These are phyloP conservation scores for Naematelia aurantialba DNA, from an alignment of 768 basidiomycete genomes.

Conservation along the genomic window DNA sequence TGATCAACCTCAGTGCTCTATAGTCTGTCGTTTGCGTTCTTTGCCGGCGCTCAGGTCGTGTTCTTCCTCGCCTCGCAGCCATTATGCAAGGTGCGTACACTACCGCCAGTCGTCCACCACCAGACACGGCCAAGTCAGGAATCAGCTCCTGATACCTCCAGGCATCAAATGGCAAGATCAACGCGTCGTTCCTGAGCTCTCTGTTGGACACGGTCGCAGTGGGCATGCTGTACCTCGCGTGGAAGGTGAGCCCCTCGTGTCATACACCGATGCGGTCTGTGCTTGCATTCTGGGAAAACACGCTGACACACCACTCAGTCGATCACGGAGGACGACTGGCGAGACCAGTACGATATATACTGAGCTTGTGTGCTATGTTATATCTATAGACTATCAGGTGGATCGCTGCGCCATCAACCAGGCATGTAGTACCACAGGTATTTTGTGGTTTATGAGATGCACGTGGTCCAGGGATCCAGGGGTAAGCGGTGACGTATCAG, in stretches of 20 bases:
- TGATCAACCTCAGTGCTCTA: slow-evolving; percentile 58
- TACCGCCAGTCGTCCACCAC: no score
- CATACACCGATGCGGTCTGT: background rate
- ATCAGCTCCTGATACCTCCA: no score
- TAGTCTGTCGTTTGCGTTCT: slow-evolving; percentile 67
- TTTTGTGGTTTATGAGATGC: no score
- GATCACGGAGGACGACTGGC: slow-evolving; percentile 69
- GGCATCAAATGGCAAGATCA: slow-evolving; percentile 62
- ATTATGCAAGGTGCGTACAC: slow-evolving; percentile 62
- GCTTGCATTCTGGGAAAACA: background rate
- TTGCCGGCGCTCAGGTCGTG: slow-evolving; percentile 73
- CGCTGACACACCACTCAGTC: slow-evolving; percentile 18
- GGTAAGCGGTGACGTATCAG: no score
- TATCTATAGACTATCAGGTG: no score
- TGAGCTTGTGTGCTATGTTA: no score
- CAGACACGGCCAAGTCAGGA: no score
- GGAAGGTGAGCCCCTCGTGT: slow-evolving; percentile 52
- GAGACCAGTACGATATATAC: slow-evolving; percentile 16
- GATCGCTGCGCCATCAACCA: no score
- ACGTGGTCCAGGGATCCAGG: no score
- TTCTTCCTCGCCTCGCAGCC: slow-evolving; percentile 75
- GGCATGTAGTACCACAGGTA: no score
- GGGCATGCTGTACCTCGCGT: slow-evolving; percentile 66
- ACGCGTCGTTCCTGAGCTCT: slow-evolving; percentile 83
- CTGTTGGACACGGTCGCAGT: slow-evolving; percentile 74